Base-by-base conservation (phyloP, 78 protist species). In the Dictyostelium discoideum region DNA sequence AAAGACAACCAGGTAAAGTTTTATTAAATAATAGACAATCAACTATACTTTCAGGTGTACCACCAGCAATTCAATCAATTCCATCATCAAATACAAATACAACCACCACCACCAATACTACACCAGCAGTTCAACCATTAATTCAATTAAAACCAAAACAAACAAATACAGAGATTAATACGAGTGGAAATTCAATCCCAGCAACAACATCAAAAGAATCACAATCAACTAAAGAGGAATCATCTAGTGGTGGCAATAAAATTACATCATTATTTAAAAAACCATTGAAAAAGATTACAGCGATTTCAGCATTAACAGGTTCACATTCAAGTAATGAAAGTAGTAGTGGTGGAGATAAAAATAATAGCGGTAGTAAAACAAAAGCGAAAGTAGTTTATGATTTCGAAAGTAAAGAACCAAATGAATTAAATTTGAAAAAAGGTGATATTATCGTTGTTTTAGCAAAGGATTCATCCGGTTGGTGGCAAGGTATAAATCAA, bases 401-500 rank as follows among this genome's bases (percentile, higher is more conserved):
- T 37, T 88, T 88, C 44, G 87, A 78, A 26, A 88, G 86, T 9
- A 84, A 85, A 14, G 78, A 93, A 57, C 87, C 85, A 46, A 81
- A 84, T 29, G 96, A 93, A 48, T 77, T 93, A 29, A 11, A 48
- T 40, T 42, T 93, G 54, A 93, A 76, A 37, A 72, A 50, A 22
- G 96, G 96, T n/a, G 96, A 93, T 8, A 93, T 78, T 13, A 57
- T 93, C 26, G 40, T 74, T 1, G 74, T 93, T 40, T 7, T 48
- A 4, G 22, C 77, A 22, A 87, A 93, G 26, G 96, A 93, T 85
- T 0, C 76, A 13, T 40, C 86, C 14, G 77, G 77, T 69, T 93
- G 96, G 96, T 93, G 96, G 96, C 92, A 93, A 85, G 96, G 96
- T 44, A 39, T 42, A 18, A 88, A 88, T 69, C 86, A 44, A 82